These are phyloP conservation scores for Plasmodium chabaudi DNA, from an alignment of 169 alveolate species.

Conservation along the genomic window DNA sequence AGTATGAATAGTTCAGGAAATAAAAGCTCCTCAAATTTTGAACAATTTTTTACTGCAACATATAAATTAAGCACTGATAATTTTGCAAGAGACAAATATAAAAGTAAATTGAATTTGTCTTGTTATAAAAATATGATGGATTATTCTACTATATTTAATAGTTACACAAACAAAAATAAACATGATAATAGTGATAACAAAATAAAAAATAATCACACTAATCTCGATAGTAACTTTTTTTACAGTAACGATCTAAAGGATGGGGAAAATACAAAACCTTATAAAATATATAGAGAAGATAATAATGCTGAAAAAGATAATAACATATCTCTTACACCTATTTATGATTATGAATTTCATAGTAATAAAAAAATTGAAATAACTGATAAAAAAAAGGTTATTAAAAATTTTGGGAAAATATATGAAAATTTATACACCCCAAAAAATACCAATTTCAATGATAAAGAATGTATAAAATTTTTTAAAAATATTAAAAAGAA, in stretches of 20 bases:
- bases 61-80: constrained; percentile 7
- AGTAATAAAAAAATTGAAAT: background rate
- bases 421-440: background rate
- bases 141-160: background rate
- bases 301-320: background rate
- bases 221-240: no score
- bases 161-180: background rate
- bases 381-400: background rate
- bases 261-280: no score
- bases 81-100: background rate
- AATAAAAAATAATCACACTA: background rate
- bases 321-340: background rate
- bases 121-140: constrained; percentile 17
- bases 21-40: constrained; percentile 30
- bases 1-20: background rate
- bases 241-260: background rate
- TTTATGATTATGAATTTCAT: background rate
- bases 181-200: background rate
- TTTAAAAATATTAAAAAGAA: constrained; percentile 61
- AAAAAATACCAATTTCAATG: constrained; percentile 34
- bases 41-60: constrained; percentile 57
- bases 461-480: constrained; percentile 49
- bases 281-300: background rate
- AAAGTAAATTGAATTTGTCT: constrained; percentile 29
- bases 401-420: background rate